Evolutionary conservation across 2,329 filamentous ascomycete genomes (phyloP).

Genomic region (Tothia fuscella): DNA sequence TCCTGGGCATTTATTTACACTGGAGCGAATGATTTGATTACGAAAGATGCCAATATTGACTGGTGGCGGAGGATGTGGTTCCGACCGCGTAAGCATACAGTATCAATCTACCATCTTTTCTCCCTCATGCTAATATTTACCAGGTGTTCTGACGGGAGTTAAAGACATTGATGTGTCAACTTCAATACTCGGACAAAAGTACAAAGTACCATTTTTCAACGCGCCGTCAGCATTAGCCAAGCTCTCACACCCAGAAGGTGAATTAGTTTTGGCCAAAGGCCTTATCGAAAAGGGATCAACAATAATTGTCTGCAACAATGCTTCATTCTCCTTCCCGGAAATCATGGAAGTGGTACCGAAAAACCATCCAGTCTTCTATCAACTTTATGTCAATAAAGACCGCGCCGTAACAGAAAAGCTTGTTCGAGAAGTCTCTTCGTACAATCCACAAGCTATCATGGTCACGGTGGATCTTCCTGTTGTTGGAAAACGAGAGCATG

Average conservation of each 20-base stretch:
- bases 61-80: slow-evolving; percentile 35
- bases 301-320: slow-evolving; percentile 20
- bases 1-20: slow-evolving; percentile 37
- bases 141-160: slow-evolving; percentile 31
- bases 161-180: slow-evolving; percentile 22
- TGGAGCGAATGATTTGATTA: slow-evolving; percentile 38
- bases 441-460: slow-evolving; percentile 43
- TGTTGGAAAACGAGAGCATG: slow-evolving; percentile 41
- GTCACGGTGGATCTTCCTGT: slow-evolving; percentile 49
- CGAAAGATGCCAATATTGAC: slow-evolving; percentile 30
- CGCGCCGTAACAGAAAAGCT: slow-evolving; percentile 39
- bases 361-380: slow-evolving; percentile 39
- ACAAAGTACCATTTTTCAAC: slow-evolving; percentile 25
- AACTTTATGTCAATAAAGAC: slow-evolving; percentile 50
- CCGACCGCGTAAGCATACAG: too few species aligned
- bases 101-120: too few species aligned
- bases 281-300: slow-evolving; percentile 15
- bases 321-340: slow-evolving; percentile 21
- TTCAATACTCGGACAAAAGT: slow-evolving; percentile 22
- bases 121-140: too few species aligned
- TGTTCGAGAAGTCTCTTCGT: slow-evolving; percentile 33
- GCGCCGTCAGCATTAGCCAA: slow-evolving; percentile 26
- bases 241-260: slow-evolving; percentile 26
- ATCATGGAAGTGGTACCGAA: slow-evolving; percentile 15
- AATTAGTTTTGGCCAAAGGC: slow-evolving; percentile 23